Conservation (phyloP, 805 yeast species). For the Kuraishia ogatae region DNA sequence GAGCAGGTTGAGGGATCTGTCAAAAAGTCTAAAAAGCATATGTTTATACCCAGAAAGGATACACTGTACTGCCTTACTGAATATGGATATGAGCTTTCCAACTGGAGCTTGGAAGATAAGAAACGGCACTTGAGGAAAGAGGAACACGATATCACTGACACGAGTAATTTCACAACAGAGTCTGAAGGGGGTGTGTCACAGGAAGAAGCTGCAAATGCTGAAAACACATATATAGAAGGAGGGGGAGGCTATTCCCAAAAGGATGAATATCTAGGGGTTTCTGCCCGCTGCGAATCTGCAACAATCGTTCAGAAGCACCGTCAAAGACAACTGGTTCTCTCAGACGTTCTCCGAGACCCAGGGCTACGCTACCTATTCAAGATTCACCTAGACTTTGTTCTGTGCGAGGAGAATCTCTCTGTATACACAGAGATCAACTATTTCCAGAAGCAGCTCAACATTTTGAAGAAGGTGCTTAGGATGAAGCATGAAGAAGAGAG, state of each 20-base stretch:
- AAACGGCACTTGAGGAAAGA: conserved; percentile 2
- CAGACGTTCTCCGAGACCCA: conserved; percentile 56
- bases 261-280: background rate
- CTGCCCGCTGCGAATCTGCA: background rate
- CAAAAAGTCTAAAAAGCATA: conserved; percentile 18
- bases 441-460: conserved; percentile 36
- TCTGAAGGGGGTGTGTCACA: background rate
- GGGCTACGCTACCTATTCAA: conserved; percentile 64
- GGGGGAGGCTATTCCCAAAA: background rate
- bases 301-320: background rate
- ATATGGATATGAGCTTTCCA: background rate
- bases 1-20: conserved; percentile 13
- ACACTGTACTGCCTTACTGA: background rate
- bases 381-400: conserved; percentile 51
- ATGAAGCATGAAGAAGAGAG: conserved; percentile 13
- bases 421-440: conserved; percentile 54
- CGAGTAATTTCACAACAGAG: background rate
- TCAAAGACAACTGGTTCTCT: conserved; percentile 16
- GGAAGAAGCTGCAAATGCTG: background rate
- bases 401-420: conserved; percentile 71
- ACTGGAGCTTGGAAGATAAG: background rate
- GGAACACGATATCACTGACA: background rate
- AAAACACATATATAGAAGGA: background rate
- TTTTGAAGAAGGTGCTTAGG: conserved; percentile 31
- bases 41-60: background rate